Evolutionary conservation across 2,329 filamentous ascomycete genomes (phyloP), one percentile per base, ranked within the genome.

Genomic region (Paecilomyces dactylethromorphus): DNA sequence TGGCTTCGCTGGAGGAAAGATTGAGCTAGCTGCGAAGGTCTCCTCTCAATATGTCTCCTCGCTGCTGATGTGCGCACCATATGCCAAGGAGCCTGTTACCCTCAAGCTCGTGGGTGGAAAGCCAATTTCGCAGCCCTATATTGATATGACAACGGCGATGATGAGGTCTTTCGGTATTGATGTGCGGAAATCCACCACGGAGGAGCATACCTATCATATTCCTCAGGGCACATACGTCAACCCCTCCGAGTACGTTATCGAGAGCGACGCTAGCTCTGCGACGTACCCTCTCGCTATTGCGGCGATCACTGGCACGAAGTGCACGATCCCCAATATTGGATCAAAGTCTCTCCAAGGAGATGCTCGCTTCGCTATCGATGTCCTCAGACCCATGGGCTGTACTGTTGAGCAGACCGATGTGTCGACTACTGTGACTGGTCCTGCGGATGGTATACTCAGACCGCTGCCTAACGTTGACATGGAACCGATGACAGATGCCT

Each of bases 21-120:
- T 99, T 66, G 90, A 96, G 71, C 82, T 99, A 58, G 91, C 92
- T 11, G 94, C 94, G 0, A 97, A 94, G 50, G 89, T 97, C 15
- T 99, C 94, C 8, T 97, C 94, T n/a, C 94, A 99, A 76, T 99
- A 97, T 71, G 94, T 99, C 39, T 97, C 94, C 0, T 97, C 93
- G 1, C 87, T 99, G 63, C 81, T 99, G 56, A 95, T 99, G 91
- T 95, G 92, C 60, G 94, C 94, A 0, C 94, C 94, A 0, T 99
- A 97, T 70, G 94, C 94, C 53, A 97, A 96, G 77, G 87, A 92
- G 62, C 90, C 93, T 0, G 92, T 99, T 39, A 97, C 91, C 0
- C 79, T 99, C 64, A 88, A 87, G 49, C 82, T 99, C 45, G 88
- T 97, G 12, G 94, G 94, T n/a, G 94, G 92, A 58, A 97, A 96